phyloP scores from a whole-genome alignment of 2,329 filamentous ascomycete genomes.

The Aspergillus tubingensis region DNA sequence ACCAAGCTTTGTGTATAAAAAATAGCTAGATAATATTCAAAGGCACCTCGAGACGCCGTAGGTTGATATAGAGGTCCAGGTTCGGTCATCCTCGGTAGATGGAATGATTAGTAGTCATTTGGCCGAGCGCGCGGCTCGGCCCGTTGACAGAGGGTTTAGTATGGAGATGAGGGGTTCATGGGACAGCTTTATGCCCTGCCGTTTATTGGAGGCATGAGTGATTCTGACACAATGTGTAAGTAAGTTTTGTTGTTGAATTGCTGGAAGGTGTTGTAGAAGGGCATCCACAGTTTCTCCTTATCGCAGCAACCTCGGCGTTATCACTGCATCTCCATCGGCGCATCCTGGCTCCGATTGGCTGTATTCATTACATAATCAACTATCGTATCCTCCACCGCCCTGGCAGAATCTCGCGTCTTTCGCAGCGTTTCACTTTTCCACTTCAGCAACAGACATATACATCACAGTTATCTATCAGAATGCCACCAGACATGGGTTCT shows the following conservation, averaged over 20 bases:
- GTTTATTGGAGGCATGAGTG: no score
- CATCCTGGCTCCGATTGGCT: slow-evolving; percentile 10
- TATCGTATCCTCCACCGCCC: slow-evolving; percentile 15
- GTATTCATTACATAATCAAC: not conserved
- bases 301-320: slow-evolving; percentile 1
- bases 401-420: slow-evolving; percentile 27
- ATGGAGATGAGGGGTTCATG: no score
- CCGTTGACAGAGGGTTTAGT: not conserved
- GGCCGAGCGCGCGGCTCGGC: slow-evolving; percentile 15
- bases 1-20: no score
- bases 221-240: no score
- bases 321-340: not conserved
- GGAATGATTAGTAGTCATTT: slow-evolving; percentile 6
- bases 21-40: no score
- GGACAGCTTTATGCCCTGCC: no score
- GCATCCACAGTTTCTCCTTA: not conserved
- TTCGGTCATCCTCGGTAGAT: slow-evolving; percentile 14
- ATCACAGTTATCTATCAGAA: not conserved
- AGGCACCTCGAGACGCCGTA: no score
- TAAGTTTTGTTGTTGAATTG: no score
- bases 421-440: not conserved
- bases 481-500: slow-evolving; percentile 1
- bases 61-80: not conserved
- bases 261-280: not conserved
- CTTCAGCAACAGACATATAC: not conserved